A percentile compares a stretch with the other conserved stretches of the same genome.
Conservation (phyloP, 257 asterid species). For the Solanum ossicruentum region DNA sequence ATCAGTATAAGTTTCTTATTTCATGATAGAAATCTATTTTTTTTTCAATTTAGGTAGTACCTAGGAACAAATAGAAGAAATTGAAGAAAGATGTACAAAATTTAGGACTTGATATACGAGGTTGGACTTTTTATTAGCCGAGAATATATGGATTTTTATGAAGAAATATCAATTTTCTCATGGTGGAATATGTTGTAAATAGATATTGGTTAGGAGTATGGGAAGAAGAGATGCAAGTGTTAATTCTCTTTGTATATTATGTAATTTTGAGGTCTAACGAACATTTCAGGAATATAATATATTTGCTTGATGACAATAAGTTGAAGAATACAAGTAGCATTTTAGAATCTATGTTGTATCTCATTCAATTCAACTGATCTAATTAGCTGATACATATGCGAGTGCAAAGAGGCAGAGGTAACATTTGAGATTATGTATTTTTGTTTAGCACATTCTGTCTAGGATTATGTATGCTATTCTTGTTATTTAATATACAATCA, state of each 20-base stretch:
- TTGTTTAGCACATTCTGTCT: background rate
- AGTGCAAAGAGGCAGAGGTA: background rate
- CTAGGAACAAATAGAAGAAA: too few species aligned
- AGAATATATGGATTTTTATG: too few species aligned
- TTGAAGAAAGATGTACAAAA: too few species aligned
- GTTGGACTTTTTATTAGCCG: too few species aligned
- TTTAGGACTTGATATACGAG: too few species aligned
- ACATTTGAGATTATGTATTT: background rate
- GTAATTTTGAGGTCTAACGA: background rate
- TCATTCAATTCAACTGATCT: background rate
- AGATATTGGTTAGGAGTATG: background rate
- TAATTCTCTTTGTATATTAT: constrained; percentile 10
- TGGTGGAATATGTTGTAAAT: constrained; percentile 4
- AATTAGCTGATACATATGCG: background rate
- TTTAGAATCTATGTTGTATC: background rate
- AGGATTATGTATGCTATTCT: background rate
- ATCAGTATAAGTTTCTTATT: too few species aligned
- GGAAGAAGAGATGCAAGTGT: background rate
- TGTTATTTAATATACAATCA: background rate
- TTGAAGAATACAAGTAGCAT: background rate
- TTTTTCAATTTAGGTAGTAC: too few species aligned
- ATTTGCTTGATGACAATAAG: background rate
- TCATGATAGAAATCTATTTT: too few species aligned
- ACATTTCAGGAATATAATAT: background rate
- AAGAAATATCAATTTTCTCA: background rate